Evolutionary conservation across 305 asterid genomes (phyloP), one percentile per base, ranked within the genome.

Genomic region (Solanum hybrid): DNA sequence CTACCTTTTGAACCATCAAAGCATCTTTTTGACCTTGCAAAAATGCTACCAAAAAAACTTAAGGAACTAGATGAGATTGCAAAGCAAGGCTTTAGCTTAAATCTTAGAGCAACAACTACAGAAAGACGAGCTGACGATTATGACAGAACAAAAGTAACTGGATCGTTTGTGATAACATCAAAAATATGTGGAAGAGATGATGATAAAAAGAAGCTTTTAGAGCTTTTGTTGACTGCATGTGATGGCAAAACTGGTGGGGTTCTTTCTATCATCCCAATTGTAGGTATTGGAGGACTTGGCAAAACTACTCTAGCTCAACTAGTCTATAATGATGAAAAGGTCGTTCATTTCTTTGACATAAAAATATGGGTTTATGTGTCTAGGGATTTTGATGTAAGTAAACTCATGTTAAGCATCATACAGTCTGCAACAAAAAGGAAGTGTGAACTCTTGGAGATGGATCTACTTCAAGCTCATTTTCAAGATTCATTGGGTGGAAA

Each of bases 251-350:
- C 29, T 34, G 36, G 46, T 72, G 87, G 29, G 11, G 40, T 13
- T 86, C 34, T 87, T 34, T 88, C 80, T 17, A 85, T 90, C 81
- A n/a, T 88, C 72, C 89, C 91, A 27, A 72, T 91, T 13, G 90
- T 88, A 20, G 93, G 93, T 40, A 89, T 89, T 35, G 93, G 90
- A 32, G 93, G 91, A 34, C 78, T 89, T 36, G 91, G 93, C 31
- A 91, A 91, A 72, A 91, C 90, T 6, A 69, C 89, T 6, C 37
- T 90, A 29, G 91, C 91, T 79, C 90, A 88, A 35, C 5, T 90
- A 78, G 90, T 90, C 46, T 91, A 88, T 73, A 88, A 90, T 27
- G 91, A 91, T 76, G 85, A 88, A 40, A 75, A 32, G 36, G 90
- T 91, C 35, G 26, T 12, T 20, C 79, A 69, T 29, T 87, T 80